Evolutionary conservation across 352 stramenopile species (phyloP).

Genomic region (Elongisporangium prolatum): DNA sequence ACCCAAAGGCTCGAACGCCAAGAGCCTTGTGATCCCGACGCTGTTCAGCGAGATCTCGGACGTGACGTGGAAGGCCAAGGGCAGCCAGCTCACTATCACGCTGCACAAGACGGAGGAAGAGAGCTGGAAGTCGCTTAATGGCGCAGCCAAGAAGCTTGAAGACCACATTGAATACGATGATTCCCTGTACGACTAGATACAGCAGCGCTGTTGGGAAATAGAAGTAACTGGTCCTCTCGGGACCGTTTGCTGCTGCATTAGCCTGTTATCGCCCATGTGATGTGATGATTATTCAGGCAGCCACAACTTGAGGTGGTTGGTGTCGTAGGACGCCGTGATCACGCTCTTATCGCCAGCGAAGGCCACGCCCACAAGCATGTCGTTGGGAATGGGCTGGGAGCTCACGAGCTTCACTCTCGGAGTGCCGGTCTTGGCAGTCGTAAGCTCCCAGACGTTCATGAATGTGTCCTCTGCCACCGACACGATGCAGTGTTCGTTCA

Average conservation of each 20-base stretch:
- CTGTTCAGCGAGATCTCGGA: conserved; percentile 66
- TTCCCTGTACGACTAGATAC: conserved; percentile 63
- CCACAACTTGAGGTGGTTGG: conserved; percentile 66
- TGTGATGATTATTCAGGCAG: conserved; percentile 46
- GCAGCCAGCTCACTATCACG: conserved; percentile 64
- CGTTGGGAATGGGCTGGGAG: conserved; percentile 56
- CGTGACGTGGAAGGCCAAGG: conserved; percentile 50
- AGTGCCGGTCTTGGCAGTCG: conserved; percentile 9
- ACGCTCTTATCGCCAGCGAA: conserved; percentile 46
- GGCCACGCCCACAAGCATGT: conserved; percentile 52
- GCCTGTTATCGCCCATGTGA: not conserved
- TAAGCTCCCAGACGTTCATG: conserved; percentile 72
- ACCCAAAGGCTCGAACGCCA: conserved; percentile 29
- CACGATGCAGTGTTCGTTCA: conserved; percentile 39
- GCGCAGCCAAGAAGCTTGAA: conserved; percentile 74
- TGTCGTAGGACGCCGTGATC: conserved; percentile 63
- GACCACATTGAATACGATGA: conserved; percentile 85
- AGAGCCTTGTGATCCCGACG: conserved; percentile 71
- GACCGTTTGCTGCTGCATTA: not conserved
- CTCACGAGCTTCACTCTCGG: conserved; percentile 44
- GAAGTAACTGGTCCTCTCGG: not conserved
- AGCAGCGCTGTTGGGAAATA: not conserved
- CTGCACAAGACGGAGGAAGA: conserved; percentile 50
- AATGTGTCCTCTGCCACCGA: conserved; percentile 77
- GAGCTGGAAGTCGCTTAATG: conserved; percentile 81